Evolutionary conservation across 257 asterid genomes (phyloP), one percentile per base, ranked within the genome.

Genomic region (Solanum tacnaense): DNA sequence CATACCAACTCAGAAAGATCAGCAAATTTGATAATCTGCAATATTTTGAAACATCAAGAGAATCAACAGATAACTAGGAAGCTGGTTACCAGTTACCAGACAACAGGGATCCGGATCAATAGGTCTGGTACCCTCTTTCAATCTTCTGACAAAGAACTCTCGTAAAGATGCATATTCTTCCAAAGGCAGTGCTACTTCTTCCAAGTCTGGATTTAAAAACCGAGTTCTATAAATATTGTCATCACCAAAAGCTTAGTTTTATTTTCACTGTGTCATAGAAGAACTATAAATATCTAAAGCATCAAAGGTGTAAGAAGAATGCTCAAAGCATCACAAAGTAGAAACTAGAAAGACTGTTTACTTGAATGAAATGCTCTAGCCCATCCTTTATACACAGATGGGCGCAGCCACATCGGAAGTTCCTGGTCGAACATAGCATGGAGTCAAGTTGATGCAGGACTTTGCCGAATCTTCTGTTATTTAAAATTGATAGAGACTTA

Each of bases 81-180:
- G 86, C 91, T 88, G 83, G 99, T 92, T 93, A 95, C 98, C 98
- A 93, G 97, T 94, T 97, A 97, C 99, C 99, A 97, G 98, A 92
- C 96, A 91, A 91, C 89, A 86, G 86, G 95, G 98, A 87, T 92
- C 93, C 38, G 90, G 84, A 92, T 95, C 94, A 62, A 97, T 89
- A 36, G 98, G 97, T 90, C 99, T 95, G 89, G 92, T 90, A 84
- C 98, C 98, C 90, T 92, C 96, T 90, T 94, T 96, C 91, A 96
- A 91, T 81, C 58, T 93, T 92, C 98, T 98, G 87, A 93, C 98
- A 84, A 97, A 97, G 88, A 97, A 95, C 18, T 93, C 93, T 70
- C 92, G 91, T 84, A 97, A 92, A 92, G 98, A 93, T 90, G 94
- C 91, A 87, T 97, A 97, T 89, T 97, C 98, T 90, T 97, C 98